Evolutionary conservation across 2,329 filamentous ascomycete species (phyloP).

Genomic region (Neopestalotiopsis sp.): DNA sequence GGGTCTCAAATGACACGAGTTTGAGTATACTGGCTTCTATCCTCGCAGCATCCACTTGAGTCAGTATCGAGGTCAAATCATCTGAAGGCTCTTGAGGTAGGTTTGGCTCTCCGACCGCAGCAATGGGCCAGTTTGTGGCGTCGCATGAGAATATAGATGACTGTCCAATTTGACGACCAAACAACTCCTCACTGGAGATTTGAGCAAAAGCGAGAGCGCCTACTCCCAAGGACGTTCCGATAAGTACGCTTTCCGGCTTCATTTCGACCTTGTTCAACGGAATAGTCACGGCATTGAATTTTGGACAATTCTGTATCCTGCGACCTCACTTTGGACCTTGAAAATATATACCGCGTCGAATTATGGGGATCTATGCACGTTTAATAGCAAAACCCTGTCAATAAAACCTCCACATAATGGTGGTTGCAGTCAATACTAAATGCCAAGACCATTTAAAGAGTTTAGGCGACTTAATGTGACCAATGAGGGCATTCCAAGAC

Average conservation of each 20-base stretch:
- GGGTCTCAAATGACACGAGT: slow-evolving; percentile 61
- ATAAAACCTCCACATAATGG: not conserved
- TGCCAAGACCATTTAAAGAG: not conserved
- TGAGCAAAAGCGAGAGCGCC: not conserved
- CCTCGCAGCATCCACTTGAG: slow-evolving; percentile 42
- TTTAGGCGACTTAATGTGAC: not conserved
- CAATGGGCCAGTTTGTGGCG: slow-evolving; percentile 37
- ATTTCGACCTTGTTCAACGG: not conserved
- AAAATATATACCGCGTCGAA: not conserved
- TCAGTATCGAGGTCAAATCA: slow-evolving; percentile 34
- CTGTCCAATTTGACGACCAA: not conserved
- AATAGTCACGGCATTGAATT: not conserved
- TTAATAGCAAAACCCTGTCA: slow-evolving; percentile 9
- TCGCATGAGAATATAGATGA: slow-evolving; percentile 29
- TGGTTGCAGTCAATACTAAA: slow-evolving; percentile 1
- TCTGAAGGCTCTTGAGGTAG: slow-evolving; percentile 33
- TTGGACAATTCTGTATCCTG: not conserved
- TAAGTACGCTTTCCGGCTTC: not conserved
- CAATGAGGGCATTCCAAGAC: not conserved
- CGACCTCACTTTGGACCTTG: not conserved
- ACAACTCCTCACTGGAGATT: not conserved
- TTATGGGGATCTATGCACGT: slow-evolving; percentile 7
- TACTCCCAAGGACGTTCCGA: too few relatives aligned
- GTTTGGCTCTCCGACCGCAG: slow-evolving; percentile 32
- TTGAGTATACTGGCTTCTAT: slow-evolving; percentile 58